Conservation (phyloP, 1,284 basidiomycete genomes). For the Trichosporon ovoides region DNA sequence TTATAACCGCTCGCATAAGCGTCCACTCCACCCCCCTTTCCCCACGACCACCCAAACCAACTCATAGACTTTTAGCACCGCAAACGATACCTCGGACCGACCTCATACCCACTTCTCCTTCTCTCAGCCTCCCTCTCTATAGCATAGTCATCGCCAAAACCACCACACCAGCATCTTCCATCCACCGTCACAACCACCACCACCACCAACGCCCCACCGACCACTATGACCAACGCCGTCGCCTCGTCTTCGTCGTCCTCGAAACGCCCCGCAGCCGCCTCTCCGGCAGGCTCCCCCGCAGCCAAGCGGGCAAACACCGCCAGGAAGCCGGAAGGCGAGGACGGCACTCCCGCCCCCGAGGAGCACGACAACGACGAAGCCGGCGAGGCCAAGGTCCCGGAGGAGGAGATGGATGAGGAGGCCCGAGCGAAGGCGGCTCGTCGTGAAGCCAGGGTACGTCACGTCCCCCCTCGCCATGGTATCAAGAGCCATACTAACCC, state of each 20-base stretch:
- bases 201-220: neutral
- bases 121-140: neutral
- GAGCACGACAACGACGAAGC: conserved; percentile 21
- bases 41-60: neutral
- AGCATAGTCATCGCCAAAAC: neutral
- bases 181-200: neutral
- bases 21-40: neutral
- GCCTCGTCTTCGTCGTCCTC: conserved; percentile 16
- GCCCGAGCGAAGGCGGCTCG: conserved; percentile 34
- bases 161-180: neutral
- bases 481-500: neutral
- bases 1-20: conserved; percentile 1
- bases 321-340: neutral
- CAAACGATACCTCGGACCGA: conserved; percentile 1
- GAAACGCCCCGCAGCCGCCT: conserved; percentile 16
- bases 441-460: conserved; percentile 41
- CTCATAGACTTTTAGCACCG: too few species aligned
- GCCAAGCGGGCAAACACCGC: conserved; percentile 17
- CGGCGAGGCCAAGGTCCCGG: conserved; percentile 11
- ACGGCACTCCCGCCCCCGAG: conserved; percentile 7
- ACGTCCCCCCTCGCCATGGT: neutral
- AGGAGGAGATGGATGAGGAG: conserved; percentile 27
- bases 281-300: conserved; percentile 10
- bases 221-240: conserved; percentile 3
- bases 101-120: neutral